These are phyloP conservation scores for Pulveroboletus frians DNA, from an alignment of 768 basidiomycete genomes.

Conservation along the genomic window DNA sequence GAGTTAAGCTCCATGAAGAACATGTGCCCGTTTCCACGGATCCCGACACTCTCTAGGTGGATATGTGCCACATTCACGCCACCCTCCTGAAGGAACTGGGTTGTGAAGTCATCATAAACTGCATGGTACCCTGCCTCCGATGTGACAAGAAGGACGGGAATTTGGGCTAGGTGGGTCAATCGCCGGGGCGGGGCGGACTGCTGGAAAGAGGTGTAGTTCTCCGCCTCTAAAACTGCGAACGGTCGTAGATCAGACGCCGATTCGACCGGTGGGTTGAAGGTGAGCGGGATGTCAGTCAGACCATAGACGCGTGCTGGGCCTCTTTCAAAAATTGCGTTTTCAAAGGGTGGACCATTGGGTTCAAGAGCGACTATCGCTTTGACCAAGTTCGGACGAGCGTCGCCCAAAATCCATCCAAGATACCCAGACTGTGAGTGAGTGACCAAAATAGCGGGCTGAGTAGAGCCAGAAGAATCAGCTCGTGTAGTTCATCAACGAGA, in stretches of 20 bases:
- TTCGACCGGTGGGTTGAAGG: constrained; percentile 38
- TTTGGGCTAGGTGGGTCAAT: constrained; percentile 37
- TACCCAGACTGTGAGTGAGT: constrained; percentile 49
- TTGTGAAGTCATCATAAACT: constrained; percentile 44
- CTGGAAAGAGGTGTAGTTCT: constrained; percentile 37
- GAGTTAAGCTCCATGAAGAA: constrained; percentile 53
- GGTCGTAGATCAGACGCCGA: constrained; percentile 36
- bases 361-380: constrained; percentile 47
- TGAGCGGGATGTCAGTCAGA: constrained; percentile 43
- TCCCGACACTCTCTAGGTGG: constrained; percentile 38
- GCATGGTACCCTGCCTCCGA: constrained; percentile 48
- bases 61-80: constrained; percentile 42
- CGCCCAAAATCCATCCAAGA: constrained; percentile 46
- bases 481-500: not conserved
- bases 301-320: constrained; percentile 41
- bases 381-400: constrained; percentile 39
- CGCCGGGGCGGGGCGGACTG: constrained; percentile 40
- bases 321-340: constrained; percentile 34
- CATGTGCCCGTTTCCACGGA: constrained; percentile 52
- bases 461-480: constrained; percentile 1
- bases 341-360: constrained; percentile 48
- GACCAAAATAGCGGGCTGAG: constrained; percentile 41
- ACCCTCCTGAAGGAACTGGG: constrained; percentile 39
- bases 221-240: constrained; percentile 20
- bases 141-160: constrained; percentile 46